Evolutionary conservation across 2,329 filamentous ascomycete species (phyloP).

Genomic region (Talaromyces sp.): DNA sequence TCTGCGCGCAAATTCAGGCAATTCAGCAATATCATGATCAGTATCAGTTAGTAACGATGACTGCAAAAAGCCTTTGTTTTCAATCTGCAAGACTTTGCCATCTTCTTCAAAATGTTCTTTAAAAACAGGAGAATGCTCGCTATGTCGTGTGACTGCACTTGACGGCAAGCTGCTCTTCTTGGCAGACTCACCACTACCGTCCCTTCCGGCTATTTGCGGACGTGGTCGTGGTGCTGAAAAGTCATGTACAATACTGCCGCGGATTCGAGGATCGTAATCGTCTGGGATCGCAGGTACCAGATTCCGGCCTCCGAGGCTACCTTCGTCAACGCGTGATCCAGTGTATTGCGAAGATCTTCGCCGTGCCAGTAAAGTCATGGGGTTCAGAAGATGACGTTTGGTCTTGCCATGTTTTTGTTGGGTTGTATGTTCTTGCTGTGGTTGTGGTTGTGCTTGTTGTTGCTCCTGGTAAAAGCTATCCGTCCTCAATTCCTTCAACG

Average conservation of each 20-base stretch:
- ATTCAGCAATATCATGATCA: constrained; percentile 30
- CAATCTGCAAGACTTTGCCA: constrained; percentile 39
- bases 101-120: constrained; percentile 61
- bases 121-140: constrained; percentile 58
- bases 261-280: constrained; percentile 63
- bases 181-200: constrained; percentile 9
- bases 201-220: constrained; percentile 32
- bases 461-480: constrained; percentile 29
- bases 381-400: constrained; percentile 58
- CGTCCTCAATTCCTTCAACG: constrained; percentile 21
- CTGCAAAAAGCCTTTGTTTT: constrained; percentile 45
- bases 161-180: constrained; percentile 17
- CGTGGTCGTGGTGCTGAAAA: constrained; percentile 61
- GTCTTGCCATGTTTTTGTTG: constrained; percentile 47
- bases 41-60: constrained; percentile 38
- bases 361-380: constrained; percentile 59
- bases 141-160: constrained; percentile 25
- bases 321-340: constrained; percentile 51
- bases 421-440: constrained; percentile 15
- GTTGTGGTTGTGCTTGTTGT: background rate
- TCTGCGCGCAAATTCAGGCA: constrained; percentile 48
- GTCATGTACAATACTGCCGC: constrained; percentile 63
- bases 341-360: constrained; percentile 55
- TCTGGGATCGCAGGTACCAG: constrained; percentile 55
- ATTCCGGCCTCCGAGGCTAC: constrained; percentile 50